Evolutionary conservation across 148 eudicot species (phyloP), one percentile per base, ranked within the genome.

Genomic region (Chenopodium album): DNA sequence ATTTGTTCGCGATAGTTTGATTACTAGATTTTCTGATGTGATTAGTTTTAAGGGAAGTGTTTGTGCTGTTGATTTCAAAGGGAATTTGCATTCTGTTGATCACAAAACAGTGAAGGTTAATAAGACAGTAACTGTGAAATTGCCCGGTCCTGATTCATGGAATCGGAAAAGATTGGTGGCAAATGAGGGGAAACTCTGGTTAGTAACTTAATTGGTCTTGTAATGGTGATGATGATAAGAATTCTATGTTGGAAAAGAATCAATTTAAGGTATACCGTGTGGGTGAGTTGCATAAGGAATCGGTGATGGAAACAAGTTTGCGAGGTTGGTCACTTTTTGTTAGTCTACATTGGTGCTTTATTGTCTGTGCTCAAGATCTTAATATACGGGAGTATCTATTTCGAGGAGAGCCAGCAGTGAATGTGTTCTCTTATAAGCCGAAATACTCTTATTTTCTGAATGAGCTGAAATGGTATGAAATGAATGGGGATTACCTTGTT

Each of bases 31-130:
- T 48, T 48, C 54, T 32, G 66, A 80, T 71, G 19, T 80, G 41
- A 20, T 62, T 11, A 31, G n/a, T 10, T 70, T 32, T 41, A 26
- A 7, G 3, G 75, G 56, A 26, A 41, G 7, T 17, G 23, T 80
- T 71, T 80, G 31, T 56, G 76, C 76, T 12, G 56, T 80, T 56
- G 76, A 54, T 59, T 48, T 22, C 7, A 14, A 22, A n/a, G 82
- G 82, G 14, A 26, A 65, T 65, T 65, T 65, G 69, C 69, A 9
- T 65, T 44, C 9, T 8, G 48, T 78, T 9, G 75, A 78, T 78
- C 75, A 50, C 29, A 17, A 26, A 20, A 47, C 23, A 20, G 9
- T 78, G 60, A 32, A 68, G 72, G 65, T 78, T 14, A 48, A 37
- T 17, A n/a, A 47, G 23, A 22, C 65, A 7, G 56, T 69, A 69